phyloP scores from a whole-genome alignment of 2,329 filamentous ascomycete species.

The Ambrosiella beaveri region DNA sequence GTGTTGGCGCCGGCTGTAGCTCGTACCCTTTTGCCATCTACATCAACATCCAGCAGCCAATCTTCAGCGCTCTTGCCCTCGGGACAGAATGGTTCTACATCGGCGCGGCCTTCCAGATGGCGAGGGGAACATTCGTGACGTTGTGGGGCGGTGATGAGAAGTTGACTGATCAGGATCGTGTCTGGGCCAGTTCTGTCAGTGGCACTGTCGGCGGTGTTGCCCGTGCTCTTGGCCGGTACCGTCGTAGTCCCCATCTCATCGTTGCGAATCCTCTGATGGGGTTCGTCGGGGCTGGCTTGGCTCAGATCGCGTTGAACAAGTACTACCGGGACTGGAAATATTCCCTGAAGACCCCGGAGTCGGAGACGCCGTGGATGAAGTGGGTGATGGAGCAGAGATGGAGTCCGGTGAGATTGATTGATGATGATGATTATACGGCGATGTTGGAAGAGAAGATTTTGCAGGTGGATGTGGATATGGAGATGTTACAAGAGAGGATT shows the following conservation, averaged over 20 bases:
- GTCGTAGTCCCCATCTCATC: conserved; percentile 35
- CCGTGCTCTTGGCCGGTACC: conserved; percentile 29
- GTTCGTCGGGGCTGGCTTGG: conserved; percentile 25
- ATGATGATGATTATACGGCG: conserved; percentile 54
- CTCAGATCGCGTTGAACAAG: conserved; percentile 23
- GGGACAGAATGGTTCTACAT: conserved; percentile 70
- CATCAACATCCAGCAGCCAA: conserved; percentile 41
- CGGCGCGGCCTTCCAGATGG: conserved; percentile 27
- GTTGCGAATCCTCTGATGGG: conserved; percentile 34
- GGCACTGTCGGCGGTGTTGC: conserved; percentile 51
- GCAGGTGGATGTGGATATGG: conserved; percentile 57
- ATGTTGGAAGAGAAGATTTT: conserved; percentile 57
- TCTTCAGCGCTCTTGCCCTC: conserved; percentile 53
- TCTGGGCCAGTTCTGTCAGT: conserved; percentile 50
- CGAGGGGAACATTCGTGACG: conserved; percentile 29
- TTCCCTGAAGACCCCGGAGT: conserved; percentile 20
- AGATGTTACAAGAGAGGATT: conserved; percentile 61
- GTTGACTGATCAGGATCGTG: conserved; percentile 39
- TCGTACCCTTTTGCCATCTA: conserved; percentile 58
- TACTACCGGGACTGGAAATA: conserved; percentile 17
- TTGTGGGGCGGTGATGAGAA: conserved; percentile 33
- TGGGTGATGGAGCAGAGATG: conserved; percentile 41
- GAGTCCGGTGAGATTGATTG: conserved; percentile 53
- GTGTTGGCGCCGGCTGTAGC: conserved; percentile 41
- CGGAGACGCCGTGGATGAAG: conserved; percentile 11